phyloP scores from a whole-genome alignment of 2,329 filamentous ascomycete genomes.

The Raffaelea albimanens region DNA sequence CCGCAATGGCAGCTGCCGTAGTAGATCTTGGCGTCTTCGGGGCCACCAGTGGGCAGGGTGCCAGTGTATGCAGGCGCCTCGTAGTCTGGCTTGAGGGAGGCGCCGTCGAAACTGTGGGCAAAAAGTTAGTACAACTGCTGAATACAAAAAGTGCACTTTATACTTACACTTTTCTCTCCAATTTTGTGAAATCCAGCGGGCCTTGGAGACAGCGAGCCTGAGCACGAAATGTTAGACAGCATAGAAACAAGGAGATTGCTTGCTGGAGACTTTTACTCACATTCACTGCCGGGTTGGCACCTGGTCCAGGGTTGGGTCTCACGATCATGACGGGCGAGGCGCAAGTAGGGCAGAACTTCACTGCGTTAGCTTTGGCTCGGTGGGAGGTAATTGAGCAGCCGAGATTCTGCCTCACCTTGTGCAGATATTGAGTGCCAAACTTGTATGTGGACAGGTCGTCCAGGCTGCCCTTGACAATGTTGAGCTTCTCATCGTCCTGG shows the following conservation, averaged over 20 bases:
- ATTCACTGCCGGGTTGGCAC: slow-evolving; percentile 24
- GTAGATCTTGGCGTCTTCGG: slow-evolving; percentile 26
- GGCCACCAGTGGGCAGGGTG: slow-evolving; percentile 25
- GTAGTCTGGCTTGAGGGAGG: slow-evolving; percentile 21
- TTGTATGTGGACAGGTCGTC: slow-evolving; percentile 32
- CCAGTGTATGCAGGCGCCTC: slow-evolving; percentile 28
- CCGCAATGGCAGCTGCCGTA: slow-evolving; percentile 46
- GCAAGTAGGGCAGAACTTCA: slow-evolving; percentile 43
- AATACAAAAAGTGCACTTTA: neutral
- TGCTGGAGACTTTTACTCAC: slow-evolving; percentile 16
- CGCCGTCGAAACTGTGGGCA: slow-evolving; percentile 27
- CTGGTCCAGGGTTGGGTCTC: slow-evolving; percentile 15
- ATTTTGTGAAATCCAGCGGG: slow-evolving; percentile 27
- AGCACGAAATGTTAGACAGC: neutral
- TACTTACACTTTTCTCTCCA: slow-evolving; percentile 13
- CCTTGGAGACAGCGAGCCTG: slow-evolving; percentile 34
- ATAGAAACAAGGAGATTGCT: no score
- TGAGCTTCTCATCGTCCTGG: slow-evolving; percentile 23
- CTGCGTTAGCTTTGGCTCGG: neutral
- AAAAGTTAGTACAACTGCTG: neutral
- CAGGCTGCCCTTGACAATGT: slow-evolving; percentile 35
- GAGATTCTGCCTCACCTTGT: slow-evolving; percentile 30
- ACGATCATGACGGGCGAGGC: slow-evolving; percentile 32
- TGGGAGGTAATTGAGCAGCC: no score
- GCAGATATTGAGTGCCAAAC: slow-evolving; percentile 28